These are phyloP conservation scores for Xylaria cubensis DNA, from an alignment of 495 filamentous ascomycete species.

Conservation along the genomic window DNA sequence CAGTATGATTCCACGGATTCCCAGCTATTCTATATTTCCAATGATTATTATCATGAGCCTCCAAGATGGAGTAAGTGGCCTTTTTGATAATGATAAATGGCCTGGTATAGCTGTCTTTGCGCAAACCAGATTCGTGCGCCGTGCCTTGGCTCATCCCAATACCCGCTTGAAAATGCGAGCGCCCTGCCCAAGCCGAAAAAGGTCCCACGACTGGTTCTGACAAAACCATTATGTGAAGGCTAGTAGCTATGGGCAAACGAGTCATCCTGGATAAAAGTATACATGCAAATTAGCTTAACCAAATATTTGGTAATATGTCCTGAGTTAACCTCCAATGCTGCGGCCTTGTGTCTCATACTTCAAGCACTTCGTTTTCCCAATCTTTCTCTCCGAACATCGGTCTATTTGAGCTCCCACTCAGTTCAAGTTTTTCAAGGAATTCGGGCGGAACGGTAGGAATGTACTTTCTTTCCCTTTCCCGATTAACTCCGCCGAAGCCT, in stretches of 20 bases:
- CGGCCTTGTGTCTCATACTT: conserved; percentile 21
- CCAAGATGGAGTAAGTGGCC: conserved; percentile 1
- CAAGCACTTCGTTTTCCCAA: conserved; percentile 59
- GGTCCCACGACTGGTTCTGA: not conserved
- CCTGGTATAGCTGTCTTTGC: not conserved
- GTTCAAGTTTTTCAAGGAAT: conserved; percentile 88
- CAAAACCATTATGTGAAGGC: not conserved
- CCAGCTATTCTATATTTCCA: conserved; percentile 7
- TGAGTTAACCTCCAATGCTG: conserved; percentile 29
- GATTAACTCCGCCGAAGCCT: conserved; percentile 90
- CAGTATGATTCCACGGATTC: not conserved
- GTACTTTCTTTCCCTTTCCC: conserved; percentile 91
- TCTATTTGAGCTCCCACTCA: conserved; percentile 46
- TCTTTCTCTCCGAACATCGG: conserved; percentile 55
- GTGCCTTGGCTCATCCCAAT: not conserved
- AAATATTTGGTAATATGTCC: conserved; percentile 6
- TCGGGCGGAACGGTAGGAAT: conserved; percentile 96
- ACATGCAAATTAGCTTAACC: not conserved
- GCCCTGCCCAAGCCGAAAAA: not conserved
- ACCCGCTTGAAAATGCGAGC: not conserved
- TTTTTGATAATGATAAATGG: not conserved
- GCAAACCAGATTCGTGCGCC: conserved; percentile 7
- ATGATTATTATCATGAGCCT: not conserved
- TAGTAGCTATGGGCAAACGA: conserved; percentile 2
- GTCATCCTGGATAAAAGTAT: not conserved